These are phyloP conservation scores for Buddleja alternifolia DNA, from an alignment of 257 asterid species.

Conservation along the genomic window DNA sequence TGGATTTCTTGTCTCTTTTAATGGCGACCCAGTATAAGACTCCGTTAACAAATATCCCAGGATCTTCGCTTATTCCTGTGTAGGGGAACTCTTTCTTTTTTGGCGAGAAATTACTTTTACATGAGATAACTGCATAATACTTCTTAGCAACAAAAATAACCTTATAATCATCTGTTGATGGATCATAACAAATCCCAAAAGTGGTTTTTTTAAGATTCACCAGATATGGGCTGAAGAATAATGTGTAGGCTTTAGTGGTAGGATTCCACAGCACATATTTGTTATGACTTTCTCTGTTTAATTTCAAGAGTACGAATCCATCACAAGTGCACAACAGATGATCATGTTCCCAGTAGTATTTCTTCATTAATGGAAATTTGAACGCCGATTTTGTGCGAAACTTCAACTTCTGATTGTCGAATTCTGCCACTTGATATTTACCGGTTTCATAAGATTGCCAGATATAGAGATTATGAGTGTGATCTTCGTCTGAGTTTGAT, in stretches of 20 bases:
- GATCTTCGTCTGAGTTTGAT: too few species aligned
- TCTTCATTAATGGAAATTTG: not conserved
- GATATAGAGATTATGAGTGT: too few species aligned
- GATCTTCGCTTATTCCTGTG: too few species aligned
- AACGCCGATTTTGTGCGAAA: not conserved
- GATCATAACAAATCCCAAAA: slow-evolving; percentile 7
- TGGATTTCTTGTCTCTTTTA: too few species aligned
- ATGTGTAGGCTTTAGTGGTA: not conserved
- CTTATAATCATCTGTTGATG: slow-evolving; percentile 9
- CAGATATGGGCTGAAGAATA: not conserved
- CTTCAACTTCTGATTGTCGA: not conserved
- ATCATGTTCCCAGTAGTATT: fast-evolving
- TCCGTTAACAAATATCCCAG: too few species aligned
- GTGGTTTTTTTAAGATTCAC: not conserved
- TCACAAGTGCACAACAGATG: not conserved
- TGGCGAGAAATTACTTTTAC: not conserved
- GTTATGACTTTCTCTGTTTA: too few species aligned
- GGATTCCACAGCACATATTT: slow-evolving; percentile 24
- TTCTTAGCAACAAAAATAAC: not conserved
- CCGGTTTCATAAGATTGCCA: not conserved
- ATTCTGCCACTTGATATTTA: not conserved
- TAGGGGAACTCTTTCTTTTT: not conserved
- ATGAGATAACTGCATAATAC: not conserved
- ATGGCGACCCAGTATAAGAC: too few species aligned
- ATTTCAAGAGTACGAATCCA: not conserved